Percentiles rank a stretch among this genome's conserved stretches.
Evolutionary conservation across 495 filamentous ascomycete species (phyloP).

Genomic region (Penicillium angulare): DNA sequence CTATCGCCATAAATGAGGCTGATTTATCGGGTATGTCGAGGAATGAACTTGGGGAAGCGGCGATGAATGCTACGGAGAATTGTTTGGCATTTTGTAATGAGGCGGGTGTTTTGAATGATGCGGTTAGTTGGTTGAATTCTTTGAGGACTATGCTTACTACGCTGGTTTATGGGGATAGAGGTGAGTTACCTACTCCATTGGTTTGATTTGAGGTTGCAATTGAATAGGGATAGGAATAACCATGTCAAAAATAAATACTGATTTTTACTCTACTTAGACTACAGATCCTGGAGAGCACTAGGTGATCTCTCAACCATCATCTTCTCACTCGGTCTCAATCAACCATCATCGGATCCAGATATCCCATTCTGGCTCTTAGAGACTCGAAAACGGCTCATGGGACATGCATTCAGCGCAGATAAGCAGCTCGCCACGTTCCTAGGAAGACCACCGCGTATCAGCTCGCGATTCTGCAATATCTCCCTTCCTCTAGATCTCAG

Average conservation of each 20-base stretch:
- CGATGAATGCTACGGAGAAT: constrained; percentile 4
- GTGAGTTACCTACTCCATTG: no score
- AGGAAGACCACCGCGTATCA: constrained; percentile 50
- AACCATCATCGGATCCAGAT: constrained; percentile 1
- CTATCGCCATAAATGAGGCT: background rate
- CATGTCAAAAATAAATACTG: no score
- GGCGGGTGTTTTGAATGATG: constrained; percentile 8
- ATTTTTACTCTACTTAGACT: constrained; percentile 7
- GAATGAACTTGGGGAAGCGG: background rate
- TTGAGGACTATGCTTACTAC: background rate
- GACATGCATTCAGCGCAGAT: constrained; percentile 38
- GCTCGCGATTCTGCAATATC: constrained; percentile 43
- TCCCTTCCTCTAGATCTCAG: constrained; percentile 49
- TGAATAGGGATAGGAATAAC: no score
- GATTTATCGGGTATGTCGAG: background rate
- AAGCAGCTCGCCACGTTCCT: constrained; percentile 45
- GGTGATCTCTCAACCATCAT: constrained; percentile 33
- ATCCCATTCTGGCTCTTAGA: constrained; percentile 41
- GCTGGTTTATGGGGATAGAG: constrained; percentile 2
- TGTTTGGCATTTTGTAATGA: constrained; percentile 7
- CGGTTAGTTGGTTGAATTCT: constrained; percentile 4
- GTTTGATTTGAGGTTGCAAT: no score
- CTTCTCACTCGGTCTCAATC: constrained; percentile 22
- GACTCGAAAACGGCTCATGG: constrained; percentile 43
- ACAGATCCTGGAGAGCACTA: constrained; percentile 43